phyloP scores from a whole-genome alignment of 306 rosid genomes.

The Alnus rubra region DNA sequence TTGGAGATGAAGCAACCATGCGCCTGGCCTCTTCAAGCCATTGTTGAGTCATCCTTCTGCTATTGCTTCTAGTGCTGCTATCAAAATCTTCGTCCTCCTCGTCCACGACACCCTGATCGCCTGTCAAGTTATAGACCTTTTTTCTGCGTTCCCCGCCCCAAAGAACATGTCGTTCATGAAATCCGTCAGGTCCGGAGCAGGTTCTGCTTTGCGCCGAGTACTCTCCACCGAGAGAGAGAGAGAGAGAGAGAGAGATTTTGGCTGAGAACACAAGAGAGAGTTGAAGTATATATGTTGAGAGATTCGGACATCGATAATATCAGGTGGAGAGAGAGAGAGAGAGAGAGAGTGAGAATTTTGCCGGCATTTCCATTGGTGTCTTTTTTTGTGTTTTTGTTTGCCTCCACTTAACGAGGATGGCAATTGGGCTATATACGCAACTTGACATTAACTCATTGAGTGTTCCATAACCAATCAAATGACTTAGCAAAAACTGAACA shows the following conservation, averaged over 20 bases:
- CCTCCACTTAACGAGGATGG: not conserved
- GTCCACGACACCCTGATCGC: slow-evolving; percentile 1
- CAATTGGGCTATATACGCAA: not conserved
- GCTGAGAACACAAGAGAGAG: not conserved
- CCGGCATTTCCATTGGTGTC: slow-evolving; percentile 46
- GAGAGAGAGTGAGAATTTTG: no score
- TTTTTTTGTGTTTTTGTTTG: slow-evolving; percentile 19
- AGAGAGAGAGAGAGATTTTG: not conserved
- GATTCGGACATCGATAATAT: not conserved
- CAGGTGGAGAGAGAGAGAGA: no score
- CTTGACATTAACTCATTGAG: no score
- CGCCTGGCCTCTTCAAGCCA: slow-evolving; percentile 79
- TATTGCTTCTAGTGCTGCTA: slow-evolving; percentile 50
- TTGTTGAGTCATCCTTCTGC: slow-evolving; percentile 57
- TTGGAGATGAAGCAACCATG: slow-evolving; percentile 71
- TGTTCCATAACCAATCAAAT: no score
- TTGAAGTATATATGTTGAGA: not conserved
- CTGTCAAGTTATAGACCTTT: slow-evolving; percentile 59
- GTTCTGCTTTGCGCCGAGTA: slow-evolving; percentile 24
- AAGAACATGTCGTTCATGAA: slow-evolving; percentile 89
- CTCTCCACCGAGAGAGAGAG: slow-evolving; percentile 4
- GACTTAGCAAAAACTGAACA: no score
- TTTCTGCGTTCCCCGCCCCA: slow-evolving; percentile 34
- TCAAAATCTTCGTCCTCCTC: slow-evolving; percentile 30
- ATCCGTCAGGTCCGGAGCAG: slow-evolving; percentile 67